These are phyloP conservation scores for Calonectria leucothoes DNA, from an alignment of 2,329 filamentous ascomycete genomes.

Conservation along the genomic window DNA sequence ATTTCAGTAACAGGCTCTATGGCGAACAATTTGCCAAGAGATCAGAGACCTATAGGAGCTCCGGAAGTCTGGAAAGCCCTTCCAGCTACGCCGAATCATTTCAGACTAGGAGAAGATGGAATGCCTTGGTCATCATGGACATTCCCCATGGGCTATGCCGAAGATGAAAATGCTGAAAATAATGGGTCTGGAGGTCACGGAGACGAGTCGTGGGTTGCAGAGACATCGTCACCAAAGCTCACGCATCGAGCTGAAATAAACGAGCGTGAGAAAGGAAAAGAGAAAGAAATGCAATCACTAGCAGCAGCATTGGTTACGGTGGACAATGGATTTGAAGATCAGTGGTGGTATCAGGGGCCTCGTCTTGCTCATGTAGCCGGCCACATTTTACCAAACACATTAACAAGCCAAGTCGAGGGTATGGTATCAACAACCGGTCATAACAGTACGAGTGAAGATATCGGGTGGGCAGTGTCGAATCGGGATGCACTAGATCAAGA, in stretches of 20 bases:
- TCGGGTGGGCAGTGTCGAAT: constrained; percentile 31
- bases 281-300: constrained; percentile 58
- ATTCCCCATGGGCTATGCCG: constrained; percentile 37
- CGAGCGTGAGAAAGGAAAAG: constrained; percentile 39
- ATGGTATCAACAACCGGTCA: constrained; percentile 24
- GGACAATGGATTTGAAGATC: constrained; percentile 68
- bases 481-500: neutral
- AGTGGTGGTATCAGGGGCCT: constrained; percentile 66
- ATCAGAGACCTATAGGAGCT: constrained; percentile 28
- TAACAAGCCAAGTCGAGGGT: constrained; percentile 1
- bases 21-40: constrained; percentile 24
- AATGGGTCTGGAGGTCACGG: neutral
- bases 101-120: constrained; percentile 57
- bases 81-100: constrained; percentile 50
- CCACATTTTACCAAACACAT: constrained; percentile 30
- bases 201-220: neutral
- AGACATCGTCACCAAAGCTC: constrained; percentile 6
- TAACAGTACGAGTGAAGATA: constrained; percentile 15
- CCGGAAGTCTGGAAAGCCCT: constrained; percentile 55
- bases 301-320: constrained; percentile 67
- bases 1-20: constrained; percentile 43
- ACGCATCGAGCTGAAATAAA: constrained; percentile 42
- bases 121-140: constrained; percentile 58
- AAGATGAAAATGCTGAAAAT: constrained; percentile 15
- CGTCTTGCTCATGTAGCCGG: constrained; percentile 41